These are phyloP conservation scores for Helenozyma rhizophorensis DNA, from an alignment of 805 yeast genomes.

Conservation along the genomic window DNA sequence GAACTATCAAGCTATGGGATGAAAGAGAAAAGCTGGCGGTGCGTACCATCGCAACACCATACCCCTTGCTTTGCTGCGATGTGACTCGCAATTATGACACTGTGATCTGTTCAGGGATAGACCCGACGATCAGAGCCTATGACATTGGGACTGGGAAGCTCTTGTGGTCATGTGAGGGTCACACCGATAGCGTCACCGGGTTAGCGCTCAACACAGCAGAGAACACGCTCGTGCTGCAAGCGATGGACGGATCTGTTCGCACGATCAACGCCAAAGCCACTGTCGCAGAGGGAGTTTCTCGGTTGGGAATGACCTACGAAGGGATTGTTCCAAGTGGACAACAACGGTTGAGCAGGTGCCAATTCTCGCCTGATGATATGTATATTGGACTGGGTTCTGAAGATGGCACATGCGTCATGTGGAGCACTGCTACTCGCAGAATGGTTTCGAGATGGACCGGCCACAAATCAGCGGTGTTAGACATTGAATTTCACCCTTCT, in stretches of 20 bases:
- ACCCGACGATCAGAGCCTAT: constrained; percentile 56
- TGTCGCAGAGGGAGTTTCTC: constrained; percentile 34
- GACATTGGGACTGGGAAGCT: constrained; percentile 48
- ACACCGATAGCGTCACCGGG: constrained; percentile 54
- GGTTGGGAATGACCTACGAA: constrained; percentile 47
- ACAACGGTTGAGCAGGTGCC: constrained; percentile 46
- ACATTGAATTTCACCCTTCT: constrained; percentile 50
- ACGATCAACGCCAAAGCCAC: constrained; percentile 51
- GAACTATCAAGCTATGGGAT: constrained; percentile 61
- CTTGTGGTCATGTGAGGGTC: constrained; percentile 42
- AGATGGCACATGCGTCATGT: constrained; percentile 52
- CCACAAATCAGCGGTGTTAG: constrained; percentile 59
- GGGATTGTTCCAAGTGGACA: constrained; percentile 58
- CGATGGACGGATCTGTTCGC: constrained; percentile 54
- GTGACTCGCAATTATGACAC: constrained; percentile 34
- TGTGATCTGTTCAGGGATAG: constrained; percentile 63
- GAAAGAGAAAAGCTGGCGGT: constrained; percentile 46
- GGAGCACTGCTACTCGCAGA: constrained; percentile 55
- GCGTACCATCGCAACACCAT: constrained; percentile 39
- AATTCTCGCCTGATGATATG: constrained; percentile 40
- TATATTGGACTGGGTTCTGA: constrained; percentile 56
- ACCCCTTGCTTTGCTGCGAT: constrained; percentile 52
- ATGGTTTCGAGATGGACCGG: constrained; percentile 50
- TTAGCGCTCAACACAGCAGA: constrained; percentile 45
- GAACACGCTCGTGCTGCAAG: constrained; percentile 44